Conservation (phyloP, 495 filamentous ascomycete species). For the Emericellopsis terricola region DNA sequence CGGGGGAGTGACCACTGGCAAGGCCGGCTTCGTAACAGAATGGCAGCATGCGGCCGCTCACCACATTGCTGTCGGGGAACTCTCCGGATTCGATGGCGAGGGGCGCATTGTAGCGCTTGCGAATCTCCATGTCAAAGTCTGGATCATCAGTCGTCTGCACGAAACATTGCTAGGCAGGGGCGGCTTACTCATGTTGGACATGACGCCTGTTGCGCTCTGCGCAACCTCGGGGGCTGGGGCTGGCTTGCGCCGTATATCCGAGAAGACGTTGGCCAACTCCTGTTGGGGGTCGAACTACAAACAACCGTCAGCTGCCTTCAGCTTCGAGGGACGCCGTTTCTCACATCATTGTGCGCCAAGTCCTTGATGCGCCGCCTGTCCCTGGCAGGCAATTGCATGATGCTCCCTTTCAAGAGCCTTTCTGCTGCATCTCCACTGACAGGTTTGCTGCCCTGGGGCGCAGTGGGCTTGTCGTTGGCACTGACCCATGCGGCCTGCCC, state of each 20-base stretch:
- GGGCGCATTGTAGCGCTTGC: constrained; percentile 77
- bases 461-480: constrained; percentile 80
- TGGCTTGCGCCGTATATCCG: constrained; percentile 50
- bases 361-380: constrained; percentile 80
- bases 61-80: constrained; percentile 67
- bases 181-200: constrained; percentile 74
- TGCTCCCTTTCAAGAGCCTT: constrained; percentile 74
- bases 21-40: constrained; percentile 91
- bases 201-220: constrained; percentile 56
- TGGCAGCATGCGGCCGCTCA: constrained; percentile 74
- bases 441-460: constrained; percentile 55
- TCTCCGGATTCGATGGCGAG: constrained; percentile 80
- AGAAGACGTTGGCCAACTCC: constrained; percentile 40
- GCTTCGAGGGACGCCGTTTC: constrained; percentile 3
- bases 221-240: constrained; percentile 53
- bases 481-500: constrained; percentile 91
- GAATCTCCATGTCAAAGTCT: constrained; percentile 86
- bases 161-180: background rate
- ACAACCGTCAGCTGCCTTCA: background rate
- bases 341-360: constrained; percentile 36
- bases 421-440: constrained; percentile 79
- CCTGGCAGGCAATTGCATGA: constrained; percentile 77
- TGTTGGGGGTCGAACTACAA: constrained; percentile 49
- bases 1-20: constrained; percentile 45
- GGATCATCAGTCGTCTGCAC: constrained; percentile 2